Evolutionary conservation across 257 asterid species (phyloP), one percentile per base, ranked within the genome.

Genomic region (Petunia secreta): DNA sequence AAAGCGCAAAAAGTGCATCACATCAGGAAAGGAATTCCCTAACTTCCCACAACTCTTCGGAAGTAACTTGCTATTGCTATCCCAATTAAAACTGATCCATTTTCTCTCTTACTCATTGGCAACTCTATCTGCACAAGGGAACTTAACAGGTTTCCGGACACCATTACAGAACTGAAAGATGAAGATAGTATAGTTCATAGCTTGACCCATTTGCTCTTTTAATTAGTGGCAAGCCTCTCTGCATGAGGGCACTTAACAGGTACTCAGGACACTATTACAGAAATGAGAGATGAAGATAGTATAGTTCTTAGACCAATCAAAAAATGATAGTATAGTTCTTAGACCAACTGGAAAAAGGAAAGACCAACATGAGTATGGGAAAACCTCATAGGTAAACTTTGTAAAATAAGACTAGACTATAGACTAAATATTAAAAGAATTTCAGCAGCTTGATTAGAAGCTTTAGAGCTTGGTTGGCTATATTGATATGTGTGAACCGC

Each of bases 21-120:
- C n/a, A 4, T 34, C 50, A 14, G 77, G 54, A 48, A 73, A 11
- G 25, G n/a, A 34, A 71, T 25, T 50, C 34, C 41, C 34, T 1
- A 44, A 46, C 76, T 69, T 16, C 41, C 58, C 58, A 69, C 58
- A 69, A 69, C 58, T 44, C 58, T 69, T 16, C 60, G 50, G 62
- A 73, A 50, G 77, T 44, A 73, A 34, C 77, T 48, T 73, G 44
- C 1, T 25, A 71, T 48, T 46, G 62, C 62, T 73, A 34, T 73
- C 50, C 62, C 77, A 50, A 43, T 73, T 0, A 34, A 40, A 48
- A 50, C 8, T 36, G 0, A 25, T 1, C 77, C 44, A 50, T 13
- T 73, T 73, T 3, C 62, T 25, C 62, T 73, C 62, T 73, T 50
- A 73, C 34, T 50, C 62, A 34, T 25, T 71, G 77, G n/a, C 36